Evolutionary conservation across 2,329 filamentous ascomycete genomes (phyloP), one percentile per base, ranked within the genome.

Genomic region (Colletotrichum magnum): DNA sequence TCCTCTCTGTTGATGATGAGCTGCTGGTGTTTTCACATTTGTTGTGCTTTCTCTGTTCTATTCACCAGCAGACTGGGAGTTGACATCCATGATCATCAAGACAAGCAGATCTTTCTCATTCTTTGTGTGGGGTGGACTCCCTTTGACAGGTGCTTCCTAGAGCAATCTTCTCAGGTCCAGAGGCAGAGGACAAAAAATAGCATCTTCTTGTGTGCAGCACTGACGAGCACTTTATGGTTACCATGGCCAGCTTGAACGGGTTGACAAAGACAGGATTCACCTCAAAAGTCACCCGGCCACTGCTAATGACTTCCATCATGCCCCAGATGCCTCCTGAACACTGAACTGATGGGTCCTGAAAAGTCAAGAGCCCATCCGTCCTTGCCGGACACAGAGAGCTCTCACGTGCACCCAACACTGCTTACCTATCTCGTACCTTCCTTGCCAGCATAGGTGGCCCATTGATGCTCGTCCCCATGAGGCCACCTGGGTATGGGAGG

Each of bases 31-130:
- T 21, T 54, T 56, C 53, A 54, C 9, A 36, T 62, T 51, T 52
- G 51, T 50, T 47, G 36, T 60, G 26, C 52, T 21, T 47, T 26
- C 48, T 47, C 57, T 16, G 32, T 16, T 32, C 10, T 36, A 6
- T 56, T 45, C 39, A 26, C 47, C 18, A 18, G 32, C 43, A 57
- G 62, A 54, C 21, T n/a, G 52, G 61, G 24, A 54, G 36, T 56
- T 21, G 32, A 66, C 21, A 18, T 18, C 18, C 18, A 41, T 56
- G 43, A 32, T 18, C 60, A 21, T 13, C 52, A 24, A 18, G 21
- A 18, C 47, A 18, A 48, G 15, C 18, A n/a, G 45, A 21, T n/a
- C 18, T 48, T 18, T 7, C 18, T 18, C 5, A n/a, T 15, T 47
- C 15, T 21, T 50, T 18, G 47, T 18, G 4, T 7, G n/a, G 16